A percentile compares a stretch with the other conserved stretches of the same genome.
These are phyloP conservation scores for Podila epicladia DNA, from an alignment of 192 early-diverging fungal species.

Conservation along the genomic window DNA sequence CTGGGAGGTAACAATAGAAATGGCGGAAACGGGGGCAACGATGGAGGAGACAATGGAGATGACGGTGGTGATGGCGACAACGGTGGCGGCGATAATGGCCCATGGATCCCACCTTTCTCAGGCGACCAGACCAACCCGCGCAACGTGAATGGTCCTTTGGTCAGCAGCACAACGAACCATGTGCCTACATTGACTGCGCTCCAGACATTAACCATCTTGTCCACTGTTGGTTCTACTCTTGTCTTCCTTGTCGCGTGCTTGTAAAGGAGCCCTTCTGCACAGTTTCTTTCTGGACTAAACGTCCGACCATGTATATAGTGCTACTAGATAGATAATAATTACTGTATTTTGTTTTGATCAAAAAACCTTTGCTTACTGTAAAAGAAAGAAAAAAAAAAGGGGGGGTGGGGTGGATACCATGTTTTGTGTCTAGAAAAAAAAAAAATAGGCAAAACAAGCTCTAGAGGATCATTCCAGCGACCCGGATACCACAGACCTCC, in stretches of 20 bases:
- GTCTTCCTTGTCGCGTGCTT: constrained; percentile 7
- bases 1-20: constrained; percentile 4
- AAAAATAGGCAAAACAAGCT: not conserved
- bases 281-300: too few relatives aligned
- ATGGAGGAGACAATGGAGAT: not conserved
- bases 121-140: not conserved
- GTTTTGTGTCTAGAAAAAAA: not conserved
- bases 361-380: not conserved
- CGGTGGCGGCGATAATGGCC: not conserved
- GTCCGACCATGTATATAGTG: too few relatives aligned
- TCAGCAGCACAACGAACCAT: constrained; percentile 32
- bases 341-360: not conserved
- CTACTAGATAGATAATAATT: not conserved
- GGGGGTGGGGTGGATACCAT: not conserved
- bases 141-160: constrained; percentile 6
- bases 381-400: constrained; percentile 2
- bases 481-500: constrained; percentile 44
- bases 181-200: constrained; percentile 17
- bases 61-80: not conserved
- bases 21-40: not conserved
- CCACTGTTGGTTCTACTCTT: constrained; percentile 23
- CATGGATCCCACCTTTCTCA: constrained; percentile 1
- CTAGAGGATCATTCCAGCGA: constrained; percentile 41
- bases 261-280: not conserved
- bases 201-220: constrained; percentile 29